A percentile compares a stretch with the other conserved stretches of the same genome.
Conservation (phyloP, 305 asterid genomes). For the Fraxinus paxiana region DNA sequence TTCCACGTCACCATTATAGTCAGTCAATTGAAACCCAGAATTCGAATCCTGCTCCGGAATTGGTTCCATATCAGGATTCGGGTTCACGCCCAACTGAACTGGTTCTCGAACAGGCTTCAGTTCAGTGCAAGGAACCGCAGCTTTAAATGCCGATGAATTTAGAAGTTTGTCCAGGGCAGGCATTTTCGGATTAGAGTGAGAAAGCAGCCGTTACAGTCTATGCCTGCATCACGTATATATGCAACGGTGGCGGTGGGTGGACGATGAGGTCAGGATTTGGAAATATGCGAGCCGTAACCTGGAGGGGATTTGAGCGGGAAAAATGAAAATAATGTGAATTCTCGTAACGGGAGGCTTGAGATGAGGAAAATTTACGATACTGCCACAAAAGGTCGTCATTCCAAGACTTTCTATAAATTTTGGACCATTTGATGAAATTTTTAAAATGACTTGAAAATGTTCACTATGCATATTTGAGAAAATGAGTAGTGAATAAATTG, state of each 20-base stretch:
- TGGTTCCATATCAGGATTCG: neutral
- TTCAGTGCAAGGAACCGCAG: slow-evolving; percentile 15
- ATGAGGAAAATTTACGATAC: neutral
- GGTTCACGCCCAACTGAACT: slow-evolving; percentile 13
- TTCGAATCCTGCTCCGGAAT: neutral
- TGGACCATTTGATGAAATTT: neutral
- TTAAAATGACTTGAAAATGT: neutral
- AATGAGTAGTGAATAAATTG: too few species aligned
- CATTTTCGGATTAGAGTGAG: slow-evolving; percentile 27
- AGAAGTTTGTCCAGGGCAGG: slow-evolving; percentile 41
- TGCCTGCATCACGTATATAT: slow-evolving; percentile 6
- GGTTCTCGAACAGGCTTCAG: slow-evolving; percentile 27
- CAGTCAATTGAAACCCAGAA: slow-evolving; percentile 11
- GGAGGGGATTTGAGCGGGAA: slow-evolving; percentile 38
- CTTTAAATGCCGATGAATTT: slow-evolving; percentile 25
- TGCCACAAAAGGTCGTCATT: neutral
- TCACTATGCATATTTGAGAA: neutral
- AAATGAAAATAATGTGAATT: slow-evolving; percentile 26
- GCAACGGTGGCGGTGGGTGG: neutral
- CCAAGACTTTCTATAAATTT: neutral
- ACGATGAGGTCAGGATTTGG: slow-evolving; percentile 12
- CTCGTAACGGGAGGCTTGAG: neutral
- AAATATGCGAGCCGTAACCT: slow-evolving; percentile 7
- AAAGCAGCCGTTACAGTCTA: slow-evolving; percentile 18
- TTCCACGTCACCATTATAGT: neutral